Base-by-base conservation (phyloP, 805 yeast genomes). In the Candida vartiovaarae region DNA sequence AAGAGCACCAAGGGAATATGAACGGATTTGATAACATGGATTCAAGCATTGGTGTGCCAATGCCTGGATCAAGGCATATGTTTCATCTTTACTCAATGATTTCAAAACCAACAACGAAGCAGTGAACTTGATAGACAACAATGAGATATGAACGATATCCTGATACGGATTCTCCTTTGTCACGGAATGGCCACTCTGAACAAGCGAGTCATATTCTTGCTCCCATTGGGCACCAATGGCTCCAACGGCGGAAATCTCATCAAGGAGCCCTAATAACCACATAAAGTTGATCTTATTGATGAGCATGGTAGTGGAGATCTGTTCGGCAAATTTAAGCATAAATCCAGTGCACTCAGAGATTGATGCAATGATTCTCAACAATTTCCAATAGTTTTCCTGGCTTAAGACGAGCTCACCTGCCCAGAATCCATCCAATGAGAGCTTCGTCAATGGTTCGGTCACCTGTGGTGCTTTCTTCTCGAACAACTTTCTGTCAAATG, bases 21-120 rank as follows among this genome's bases (percentile, higher is more conserved):
- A 62, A 34, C 95, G 68, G 8, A 89, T 67, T 56, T 85, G 89
- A 27, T 86, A 69, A 59, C 95, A 86, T 20, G 96, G 95, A 55
- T 89, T 89, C 59, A 84, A 74, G 59, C 96, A 85, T 60, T 90
- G 96, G 55, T 84, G 91, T 0, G 93, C 88, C 42, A 89, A 69
- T 0, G 95, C 95, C 57, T 87, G 91, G 28, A 84, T 70, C 47
- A 86, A 67, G 1, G 95, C 83, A 50, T 66, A 60, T 37, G 60
- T 60, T 47, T 65, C 71, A 34, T 63, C 69, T 36, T 62, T 62
- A 1, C 57, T 50, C 43, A 43, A 34, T 32, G 41, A 57, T 42
- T 39, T 63, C 66, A 40, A 63, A 57, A 70, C 51, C 27, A 76
- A 50, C 42, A 84, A 62, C 4, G 71, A 71, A 7, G 78, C 59